Percentiles rank a stretch among this genome's conserved stretches.
phyloP scores from a whole-genome alignment of 176 grass and related monocot species.

The Bothriochloa decipiens region DNA sequence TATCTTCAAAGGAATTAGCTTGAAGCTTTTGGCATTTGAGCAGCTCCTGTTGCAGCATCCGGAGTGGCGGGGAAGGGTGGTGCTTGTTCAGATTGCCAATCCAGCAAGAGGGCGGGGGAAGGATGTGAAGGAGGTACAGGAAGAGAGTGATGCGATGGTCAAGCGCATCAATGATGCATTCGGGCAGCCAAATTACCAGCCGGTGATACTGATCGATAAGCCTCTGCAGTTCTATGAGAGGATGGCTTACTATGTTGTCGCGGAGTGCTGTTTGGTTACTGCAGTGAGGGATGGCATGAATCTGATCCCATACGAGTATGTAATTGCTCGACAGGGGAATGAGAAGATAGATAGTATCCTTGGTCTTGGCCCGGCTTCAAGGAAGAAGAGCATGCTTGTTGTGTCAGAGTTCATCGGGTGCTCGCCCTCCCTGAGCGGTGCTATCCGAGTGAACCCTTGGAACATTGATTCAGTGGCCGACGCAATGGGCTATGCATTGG shows the following conservation, averaged over 20 bases:
- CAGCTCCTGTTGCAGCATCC: slow-evolving; percentile 78
- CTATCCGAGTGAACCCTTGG: slow-evolving; percentile 90
- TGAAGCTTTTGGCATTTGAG: slow-evolving; percentile 94
- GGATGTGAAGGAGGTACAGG: slow-evolving; percentile 87
- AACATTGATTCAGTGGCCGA: slow-evolving; percentile 87
- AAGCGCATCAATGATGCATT: slow-evolving; percentile 80
- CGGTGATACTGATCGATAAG: slow-evolving; percentile 77
- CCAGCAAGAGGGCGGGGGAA: slow-evolving; percentile 82
- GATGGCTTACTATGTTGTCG: slow-evolving; percentile 91
- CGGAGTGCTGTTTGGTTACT: slow-evolving; percentile 90
- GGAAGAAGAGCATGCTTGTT: slow-evolving; percentile 91
- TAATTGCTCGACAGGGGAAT: slow-evolving; percentile 87
- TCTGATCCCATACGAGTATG: slow-evolving; percentile 89
- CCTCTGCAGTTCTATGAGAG: slow-evolving; percentile 88
- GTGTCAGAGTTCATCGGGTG: slow-evolving; percentile 92
- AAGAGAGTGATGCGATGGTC: slow-evolving; percentile 87
- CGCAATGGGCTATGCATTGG: slow-evolving; percentile 82
- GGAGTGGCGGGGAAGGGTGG: slow-evolving; percentile 69
- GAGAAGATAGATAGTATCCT: slow-evolving; percentile 67
- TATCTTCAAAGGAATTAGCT: slow-evolving; percentile 92
- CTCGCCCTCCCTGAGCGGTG: slow-evolving; percentile 86
- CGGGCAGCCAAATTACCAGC: slow-evolving; percentile 70
- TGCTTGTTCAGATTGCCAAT: slow-evolving; percentile 97
- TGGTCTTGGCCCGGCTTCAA: slow-evolving; percentile 44
- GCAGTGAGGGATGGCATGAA: slow-evolving; percentile 98